Evolutionary conservation across 1,284 basidiomycete genomes (phyloP).

Genomic region (Ceratobasidium sp.): DNA sequence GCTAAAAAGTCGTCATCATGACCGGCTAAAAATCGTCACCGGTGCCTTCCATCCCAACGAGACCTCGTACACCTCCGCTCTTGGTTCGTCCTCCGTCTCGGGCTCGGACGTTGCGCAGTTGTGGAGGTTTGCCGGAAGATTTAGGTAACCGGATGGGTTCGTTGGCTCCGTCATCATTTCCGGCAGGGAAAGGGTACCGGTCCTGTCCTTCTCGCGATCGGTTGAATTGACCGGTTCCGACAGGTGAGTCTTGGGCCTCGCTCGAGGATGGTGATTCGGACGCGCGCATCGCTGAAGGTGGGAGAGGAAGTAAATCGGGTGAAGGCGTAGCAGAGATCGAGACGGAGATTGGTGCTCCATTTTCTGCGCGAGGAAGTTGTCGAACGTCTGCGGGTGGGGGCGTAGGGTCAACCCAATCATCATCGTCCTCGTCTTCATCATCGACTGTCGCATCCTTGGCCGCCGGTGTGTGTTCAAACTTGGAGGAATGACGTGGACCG

Average conservation of each 20-base stretch:
- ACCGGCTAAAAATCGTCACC: constrained; percentile 11
- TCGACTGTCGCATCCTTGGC: constrained; percentile 24
- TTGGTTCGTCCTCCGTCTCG: constrained; percentile 81
- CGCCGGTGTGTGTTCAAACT: constrained; percentile 11
- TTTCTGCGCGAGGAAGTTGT: constrained; percentile 27
- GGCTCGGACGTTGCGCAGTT: constrained; percentile 73
- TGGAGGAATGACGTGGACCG: constrained; percentile 33
- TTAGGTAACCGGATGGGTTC: constrained; percentile 14
- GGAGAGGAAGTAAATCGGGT: constrained; percentile 16
- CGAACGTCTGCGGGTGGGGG: constrained; percentile 15
- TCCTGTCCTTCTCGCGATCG: constrained; percentile 14
- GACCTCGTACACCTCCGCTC: constrained; percentile 70
- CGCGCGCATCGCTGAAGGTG: not conserved
- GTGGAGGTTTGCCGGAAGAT: constrained; percentile 42
- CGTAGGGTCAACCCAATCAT: constrained; percentile 44
- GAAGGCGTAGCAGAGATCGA: constrained; percentile 32
- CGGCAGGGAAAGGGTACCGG: constrained; percentile 43
- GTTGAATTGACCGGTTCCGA: constrained; percentile 18
- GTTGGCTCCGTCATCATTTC: constrained; percentile 19
- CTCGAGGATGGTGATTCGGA: constrained; percentile 37
- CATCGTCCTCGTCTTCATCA: constrained; percentile 42
- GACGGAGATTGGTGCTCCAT: constrained; percentile 28
- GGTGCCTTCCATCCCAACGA: constrained; percentile 40
- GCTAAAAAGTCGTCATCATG: not conserved
- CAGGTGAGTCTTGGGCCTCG: constrained; percentile 38